These are phyloP conservation scores for Closterium sp. DNA, from an alignment of 139 green algal genomes.

Conservation along the genomic window DNA sequence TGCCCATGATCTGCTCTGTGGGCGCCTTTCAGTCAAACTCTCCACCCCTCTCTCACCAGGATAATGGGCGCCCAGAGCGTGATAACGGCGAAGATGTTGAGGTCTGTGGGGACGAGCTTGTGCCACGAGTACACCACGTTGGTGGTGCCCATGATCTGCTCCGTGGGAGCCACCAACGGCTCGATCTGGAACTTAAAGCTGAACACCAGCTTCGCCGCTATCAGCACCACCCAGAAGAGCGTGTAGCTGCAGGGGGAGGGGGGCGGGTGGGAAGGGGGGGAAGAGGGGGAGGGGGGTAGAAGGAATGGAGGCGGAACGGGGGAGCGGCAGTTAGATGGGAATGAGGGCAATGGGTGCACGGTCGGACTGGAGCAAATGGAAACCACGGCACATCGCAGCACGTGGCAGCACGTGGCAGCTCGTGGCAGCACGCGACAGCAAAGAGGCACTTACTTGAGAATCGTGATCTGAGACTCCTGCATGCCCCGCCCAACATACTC, in stretches of 20 bases:
- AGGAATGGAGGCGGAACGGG: not conserved
- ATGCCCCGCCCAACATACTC: constrained; percentile 18
- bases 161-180: constrained; percentile 2
- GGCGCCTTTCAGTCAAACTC: too few relatives aligned
- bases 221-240: constrained; percentile 19
- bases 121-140: constrained; percentile 16
- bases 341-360: too few relatives aligned
- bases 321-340: not conserved
- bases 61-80: constrained; percentile 11
- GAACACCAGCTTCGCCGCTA: constrained; percentile 8
- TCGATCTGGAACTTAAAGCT: constrained; percentile 29
- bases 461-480: not conserved
- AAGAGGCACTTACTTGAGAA: not conserved
- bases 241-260: not conserved
- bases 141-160: not conserved
- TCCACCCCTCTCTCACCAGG: not conserved
- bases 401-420: too few relatives aligned
- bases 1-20: not conserved
- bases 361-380: too few relatives aligned
- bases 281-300: too few relatives aligned
- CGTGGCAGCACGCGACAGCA: too few relatives aligned
- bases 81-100: constrained; percentile 5
- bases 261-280: not conserved
- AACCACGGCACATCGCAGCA: too few relatives aligned
- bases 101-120: not conserved